Evolutionary conservation across 2,329 filamentous ascomycete genomes (phyloP), one percentile per base, ranked within the genome.

Genomic region (Calonectria hawksworthii): DNA sequence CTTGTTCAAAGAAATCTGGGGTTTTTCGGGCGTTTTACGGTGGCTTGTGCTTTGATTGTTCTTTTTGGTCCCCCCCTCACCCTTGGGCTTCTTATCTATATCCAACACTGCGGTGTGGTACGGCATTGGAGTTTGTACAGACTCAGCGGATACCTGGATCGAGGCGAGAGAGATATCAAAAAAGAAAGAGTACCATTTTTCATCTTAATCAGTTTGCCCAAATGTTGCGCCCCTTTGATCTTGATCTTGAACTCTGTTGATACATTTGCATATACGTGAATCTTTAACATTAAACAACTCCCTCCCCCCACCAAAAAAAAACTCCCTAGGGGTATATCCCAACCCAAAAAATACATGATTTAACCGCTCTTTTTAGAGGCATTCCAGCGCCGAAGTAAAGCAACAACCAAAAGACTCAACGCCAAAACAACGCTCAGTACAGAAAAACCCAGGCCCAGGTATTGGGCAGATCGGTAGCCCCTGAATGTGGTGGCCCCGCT

Each of bases 91-190:
- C 41, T 71, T 63, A 63, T 65, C 61, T 34, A 73, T 73, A 71
- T 73, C 70, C 73, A 73, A 73, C 65, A 66, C 73, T 75, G 32
- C 66, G 67, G 77, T 72, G 75, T 69, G 68, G 75, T 76, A 75
- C 68, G 70, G 74, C 74, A 80, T 80, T 76, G 75, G 77, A 79
- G 77, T 80, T 79, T 81, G 79, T 78, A 80, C 76, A 81, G 76
- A 79, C 72, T 78, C 77, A 75, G 70, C 73, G 74, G 80, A 75
- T 74, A 75, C 73, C 72, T 71, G 78, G 73, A 77, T 77, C 70
- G 72, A 74, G 77, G 71, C 68, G 73, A 78, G 74, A 77, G 78
- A 75, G 74, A 77, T 76, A 75, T 63, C 74, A 77, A 78, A 68
- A 80, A 77, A 80, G 74, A 76, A 75, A 72, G 72, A 78, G 61